Evolutionary conservation across 495 filamentous ascomycete species (phyloP), one percentile per base, ranked within the genome.

Genomic region (Tuber indicum): DNA sequence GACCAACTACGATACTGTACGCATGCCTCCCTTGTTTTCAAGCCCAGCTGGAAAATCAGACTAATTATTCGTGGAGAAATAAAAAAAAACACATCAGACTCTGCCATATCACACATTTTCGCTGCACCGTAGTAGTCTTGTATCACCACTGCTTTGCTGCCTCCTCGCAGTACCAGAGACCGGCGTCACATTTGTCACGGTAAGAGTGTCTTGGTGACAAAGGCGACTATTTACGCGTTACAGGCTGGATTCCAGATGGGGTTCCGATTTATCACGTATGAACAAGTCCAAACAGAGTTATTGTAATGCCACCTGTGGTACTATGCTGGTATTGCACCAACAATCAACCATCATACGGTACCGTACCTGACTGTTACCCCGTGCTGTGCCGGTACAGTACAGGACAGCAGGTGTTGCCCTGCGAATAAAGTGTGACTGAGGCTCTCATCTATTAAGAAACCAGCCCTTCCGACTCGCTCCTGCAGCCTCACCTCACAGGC

Each of bases 281-380:
- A 66, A 66, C 58, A n/a, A 32, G 12, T 66, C n/a, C n/a, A 66
- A 32, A 66, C 58, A 66, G 32, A 66, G 58, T n/a, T 66, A 66
- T 66, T 66, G 58, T 66, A n/a, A 66, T 66, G 58, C 3, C 10
- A 32, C 14, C 58, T 32, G 58, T 10, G 10, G 10, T 17, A 32
- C n/a, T 12, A 66, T n/a, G 5, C 3, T 8, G 1, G 23, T 23
- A 2, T 41, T 41, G 39, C 39, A 14, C 49, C 3, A 12, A 58
- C 49, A 58, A 58, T 58, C 21, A n/a, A 58, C 49, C 19, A 49
- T 17, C 46, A 32, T 32, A 32, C 32, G 32, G 16, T 46, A 8
- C 42, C 9, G 42, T n/a, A 2, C 47, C 47, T n/a, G 47, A n/a
- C 47, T 58, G 52, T 10, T 62, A 62, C 16, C 52, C 52, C 14